phyloP scores from a whole-genome alignment of 164 flowering plant species.

The Chimonanthus salicifolius region DNA sequence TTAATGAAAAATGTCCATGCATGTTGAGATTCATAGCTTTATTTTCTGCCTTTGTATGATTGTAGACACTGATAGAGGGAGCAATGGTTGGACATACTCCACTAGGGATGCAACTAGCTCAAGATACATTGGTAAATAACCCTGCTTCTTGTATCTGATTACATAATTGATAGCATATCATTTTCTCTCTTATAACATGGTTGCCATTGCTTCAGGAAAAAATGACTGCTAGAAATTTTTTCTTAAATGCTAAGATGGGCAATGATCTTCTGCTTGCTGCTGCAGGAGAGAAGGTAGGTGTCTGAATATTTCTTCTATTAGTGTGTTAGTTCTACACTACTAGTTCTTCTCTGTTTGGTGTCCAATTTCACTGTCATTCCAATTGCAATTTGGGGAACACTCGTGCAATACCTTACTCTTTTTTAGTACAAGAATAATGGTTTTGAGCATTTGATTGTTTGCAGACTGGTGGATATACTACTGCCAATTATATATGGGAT shows the following conservation, averaged over 20 bases:
- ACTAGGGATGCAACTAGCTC: slow-evolving; percentile 86
- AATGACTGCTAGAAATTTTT: slow-evolving; percentile 46
- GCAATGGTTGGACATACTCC: slow-evolving; percentile 86
- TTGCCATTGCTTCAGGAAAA: slow-evolving; percentile 38
- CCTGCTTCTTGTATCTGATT: background rate
- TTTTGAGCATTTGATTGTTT: slow-evolving; percentile 11
- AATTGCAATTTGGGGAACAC: background rate
- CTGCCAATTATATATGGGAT: slow-evolving; percentile 91
- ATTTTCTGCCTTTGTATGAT: slow-evolving; percentile 5
- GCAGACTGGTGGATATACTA: slow-evolving; percentile 83
- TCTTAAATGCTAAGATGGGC: slow-evolving; percentile 49
- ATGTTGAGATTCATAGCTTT: background rate
- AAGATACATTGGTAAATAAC: slow-evolving; percentile 61
- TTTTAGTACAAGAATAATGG: background rate
- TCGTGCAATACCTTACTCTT: background rate
- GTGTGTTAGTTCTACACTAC: background rate
- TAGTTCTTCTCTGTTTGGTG: background rate
- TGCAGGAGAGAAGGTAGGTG: slow-evolving; percentile 72
- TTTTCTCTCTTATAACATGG: background rate
- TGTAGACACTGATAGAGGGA: slow-evolving; percentile 82
- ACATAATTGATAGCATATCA: background rate
- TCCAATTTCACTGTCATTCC: background rate
- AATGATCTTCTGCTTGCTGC: slow-evolving; percentile 80
- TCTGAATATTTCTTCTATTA: background rate
- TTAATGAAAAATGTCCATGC: too few relatives aligned